Evolutionary conservation across 371 early-diverging fungal genomes (phyloP).

Genomic region (Apophysomyces elegans): DNA sequence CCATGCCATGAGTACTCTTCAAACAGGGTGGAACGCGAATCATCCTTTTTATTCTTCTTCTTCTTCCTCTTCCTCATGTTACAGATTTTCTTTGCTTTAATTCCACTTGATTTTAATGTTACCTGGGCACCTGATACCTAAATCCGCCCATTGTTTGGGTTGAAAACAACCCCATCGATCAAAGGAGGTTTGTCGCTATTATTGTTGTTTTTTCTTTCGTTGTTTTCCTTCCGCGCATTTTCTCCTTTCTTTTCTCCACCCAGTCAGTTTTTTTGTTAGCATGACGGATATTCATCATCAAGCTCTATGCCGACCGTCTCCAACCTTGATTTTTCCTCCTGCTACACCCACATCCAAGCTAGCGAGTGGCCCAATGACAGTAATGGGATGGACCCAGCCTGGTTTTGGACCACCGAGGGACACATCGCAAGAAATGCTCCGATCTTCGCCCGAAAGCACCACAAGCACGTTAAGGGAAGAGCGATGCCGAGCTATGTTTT

Average conservation of each 20-base stretch:
- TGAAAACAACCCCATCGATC: not conserved
- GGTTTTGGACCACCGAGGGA: not conserved
- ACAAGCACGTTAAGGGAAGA: not conserved
- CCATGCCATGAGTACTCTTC: too few species aligned
- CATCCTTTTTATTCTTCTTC: not conserved
- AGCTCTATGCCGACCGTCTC: not conserved
- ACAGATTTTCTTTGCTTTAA: too few species aligned
- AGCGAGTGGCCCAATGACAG: not conserved
- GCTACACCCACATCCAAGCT: not conserved
- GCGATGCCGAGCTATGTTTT: not conserved
- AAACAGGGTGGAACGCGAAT: too few species aligned
- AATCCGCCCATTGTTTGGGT: not conserved
- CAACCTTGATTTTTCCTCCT: slow-evolving; percentile 1
- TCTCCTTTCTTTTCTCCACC: not conserved
- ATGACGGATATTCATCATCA: slow-evolving; percentile 9
- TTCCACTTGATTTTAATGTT: too few species aligned
- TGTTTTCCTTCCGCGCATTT: not conserved
- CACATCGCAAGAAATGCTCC: not conserved
- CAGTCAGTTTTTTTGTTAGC: not conserved
- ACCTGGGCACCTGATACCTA: too few species aligned
- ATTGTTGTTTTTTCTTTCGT: not conserved
- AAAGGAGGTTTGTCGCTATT: too few species aligned
- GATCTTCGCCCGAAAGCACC: not conserved
- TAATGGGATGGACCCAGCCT: not conserved
- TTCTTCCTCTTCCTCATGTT: not conserved